A percentile compares a stretch with the other conserved stretches of the same genome.
Conservation (phyloP, 805 yeast species). For the Starmerella kuoi region DNA sequence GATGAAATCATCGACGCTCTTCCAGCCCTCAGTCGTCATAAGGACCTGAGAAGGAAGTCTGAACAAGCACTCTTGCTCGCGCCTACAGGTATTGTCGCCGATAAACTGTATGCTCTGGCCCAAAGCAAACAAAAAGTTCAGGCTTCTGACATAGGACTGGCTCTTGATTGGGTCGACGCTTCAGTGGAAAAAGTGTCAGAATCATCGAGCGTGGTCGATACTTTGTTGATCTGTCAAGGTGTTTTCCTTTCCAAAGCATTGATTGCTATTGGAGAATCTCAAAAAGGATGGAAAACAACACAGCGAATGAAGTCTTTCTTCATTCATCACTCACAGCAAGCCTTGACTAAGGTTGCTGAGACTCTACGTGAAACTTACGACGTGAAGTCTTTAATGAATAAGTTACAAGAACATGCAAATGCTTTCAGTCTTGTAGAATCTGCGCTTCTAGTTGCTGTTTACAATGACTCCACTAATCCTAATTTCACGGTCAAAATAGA, state of each 20-base stretch:
- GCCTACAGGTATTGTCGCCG: neutral
- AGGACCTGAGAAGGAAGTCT: neutral
- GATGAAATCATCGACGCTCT: neutral
- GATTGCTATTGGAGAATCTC: neutral
- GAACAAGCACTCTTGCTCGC: neutral
- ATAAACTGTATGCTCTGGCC: neutral
- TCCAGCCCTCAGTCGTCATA: slow-evolving; percentile 4
- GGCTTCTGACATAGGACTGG: slow-evolving; percentile 7
- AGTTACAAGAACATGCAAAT: neutral
- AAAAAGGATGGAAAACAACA: slow-evolving; percentile 2
- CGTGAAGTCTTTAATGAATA: neutral
- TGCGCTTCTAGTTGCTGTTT: neutral
- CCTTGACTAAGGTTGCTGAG: neutral
- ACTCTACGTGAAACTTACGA: neutral
- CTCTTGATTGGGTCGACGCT: slow-evolving; percentile 4
- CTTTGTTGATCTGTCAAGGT: slow-evolving; percentile 8
- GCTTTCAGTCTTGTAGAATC: neutral
- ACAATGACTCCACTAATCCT: neutral
- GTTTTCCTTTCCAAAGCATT: neutral
- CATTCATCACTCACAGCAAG: slow-evolving; percentile 1
- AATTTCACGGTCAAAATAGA: slow-evolving; percentile 1
- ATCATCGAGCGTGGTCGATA: neutral
- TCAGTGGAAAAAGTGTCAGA: neutral
- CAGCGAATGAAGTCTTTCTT: slow-evolving; percentile 3
- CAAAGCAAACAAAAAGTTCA: neutral